These are phyloP conservation scores for Pythium sukuiense DNA, from an alignment of 352 stramenopile genomes.

Conservation along the genomic window DNA sequence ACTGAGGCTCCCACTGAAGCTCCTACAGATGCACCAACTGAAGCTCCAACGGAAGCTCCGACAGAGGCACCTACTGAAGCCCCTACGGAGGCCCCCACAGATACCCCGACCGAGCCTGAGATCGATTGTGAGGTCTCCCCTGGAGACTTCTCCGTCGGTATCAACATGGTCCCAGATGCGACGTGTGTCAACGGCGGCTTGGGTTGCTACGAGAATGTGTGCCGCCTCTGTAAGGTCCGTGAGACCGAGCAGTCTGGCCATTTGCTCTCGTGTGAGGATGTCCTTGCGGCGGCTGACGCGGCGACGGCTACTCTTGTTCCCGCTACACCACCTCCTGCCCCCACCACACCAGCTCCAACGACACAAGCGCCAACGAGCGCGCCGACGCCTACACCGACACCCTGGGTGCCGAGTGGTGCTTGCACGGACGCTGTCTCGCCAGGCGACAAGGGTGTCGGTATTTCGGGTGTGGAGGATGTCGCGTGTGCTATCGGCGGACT, in stretches of 20 bases:
- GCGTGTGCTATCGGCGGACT: conserved; percentile 16
- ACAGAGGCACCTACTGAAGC: neutral
- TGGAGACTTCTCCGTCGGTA: conserved; percentile 23
- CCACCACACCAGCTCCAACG: neutral
- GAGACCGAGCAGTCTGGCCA: conserved; percentile 15
- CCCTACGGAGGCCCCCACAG: neutral
- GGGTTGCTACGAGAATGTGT: conserved; percentile 28
- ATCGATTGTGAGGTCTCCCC: conserved; percentile 9
- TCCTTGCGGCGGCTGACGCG: conserved; percentile 1
- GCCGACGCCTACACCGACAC: neutral
- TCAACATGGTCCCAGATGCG: conserved; percentile 26
- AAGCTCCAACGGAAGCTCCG: neutral
- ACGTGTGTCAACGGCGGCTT: conserved; percentile 25
- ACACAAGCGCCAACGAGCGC: neutral
- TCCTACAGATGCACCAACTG: neutral
- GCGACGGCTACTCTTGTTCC: neutral
- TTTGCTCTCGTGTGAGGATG: conserved; percentile 18
- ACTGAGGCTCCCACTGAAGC: neutral
- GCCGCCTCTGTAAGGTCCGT: conserved; percentile 29
- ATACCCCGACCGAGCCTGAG: neutral
- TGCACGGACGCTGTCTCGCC: conserved; percentile 18
- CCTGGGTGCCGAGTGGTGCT: conserved; percentile 4
- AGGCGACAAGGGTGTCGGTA: conserved; percentile 21
- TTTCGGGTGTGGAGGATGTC: conserved; percentile 17
- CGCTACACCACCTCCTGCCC: neutral